phyloP scores from a whole-genome alignment of 2,329 filamentous ascomycete genomes.

The Sclerotinia subarctica region DNA sequence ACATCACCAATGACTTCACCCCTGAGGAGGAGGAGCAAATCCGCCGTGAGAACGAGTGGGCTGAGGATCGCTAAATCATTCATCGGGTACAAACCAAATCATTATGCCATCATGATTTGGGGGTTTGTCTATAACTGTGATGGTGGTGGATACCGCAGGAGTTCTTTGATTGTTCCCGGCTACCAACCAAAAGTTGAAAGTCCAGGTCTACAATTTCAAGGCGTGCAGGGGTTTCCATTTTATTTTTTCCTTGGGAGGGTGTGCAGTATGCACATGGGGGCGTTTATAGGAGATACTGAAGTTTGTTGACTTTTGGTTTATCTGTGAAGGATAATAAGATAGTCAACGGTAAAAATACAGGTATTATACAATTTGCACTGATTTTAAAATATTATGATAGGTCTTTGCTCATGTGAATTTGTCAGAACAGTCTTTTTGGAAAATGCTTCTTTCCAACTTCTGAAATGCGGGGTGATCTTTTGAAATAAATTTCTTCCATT shows the following conservation, averaged over 20 bases:
- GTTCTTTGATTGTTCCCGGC: background rate
- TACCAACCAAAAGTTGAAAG: background rate
- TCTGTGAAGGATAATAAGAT: constrained; percentile 6
- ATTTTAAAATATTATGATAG: background rate
- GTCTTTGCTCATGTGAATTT: background rate
- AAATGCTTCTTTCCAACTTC: background rate
- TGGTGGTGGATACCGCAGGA: background rate
- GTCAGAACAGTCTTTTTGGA: background rate
- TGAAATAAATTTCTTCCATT: background rate
- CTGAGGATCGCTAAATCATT: constrained; percentile 68
- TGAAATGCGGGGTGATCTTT: background rate
- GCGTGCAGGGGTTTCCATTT: background rate
- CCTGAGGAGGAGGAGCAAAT: constrained; percentile 99
- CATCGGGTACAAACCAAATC: background rate
- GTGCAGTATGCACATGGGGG: background rate
- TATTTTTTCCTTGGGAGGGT: background rate
- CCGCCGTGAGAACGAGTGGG: constrained; percentile 86
- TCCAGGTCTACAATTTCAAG: constrained; percentile 1
- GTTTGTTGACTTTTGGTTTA: background rate
- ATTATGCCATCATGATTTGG: background rate
- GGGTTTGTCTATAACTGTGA: constrained; percentile 2
- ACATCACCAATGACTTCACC: constrained; percentile 99
- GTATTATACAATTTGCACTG: constrained; percentile 4
- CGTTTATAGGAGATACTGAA: constrained; percentile 2
- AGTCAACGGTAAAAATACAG: background rate